Percentiles rank a stretch among this genome's conserved stretches.
phyloP scores from a whole-genome alignment of 2,329 filamentous ascomycete species.

The Epichloe hybrida region DNA sequence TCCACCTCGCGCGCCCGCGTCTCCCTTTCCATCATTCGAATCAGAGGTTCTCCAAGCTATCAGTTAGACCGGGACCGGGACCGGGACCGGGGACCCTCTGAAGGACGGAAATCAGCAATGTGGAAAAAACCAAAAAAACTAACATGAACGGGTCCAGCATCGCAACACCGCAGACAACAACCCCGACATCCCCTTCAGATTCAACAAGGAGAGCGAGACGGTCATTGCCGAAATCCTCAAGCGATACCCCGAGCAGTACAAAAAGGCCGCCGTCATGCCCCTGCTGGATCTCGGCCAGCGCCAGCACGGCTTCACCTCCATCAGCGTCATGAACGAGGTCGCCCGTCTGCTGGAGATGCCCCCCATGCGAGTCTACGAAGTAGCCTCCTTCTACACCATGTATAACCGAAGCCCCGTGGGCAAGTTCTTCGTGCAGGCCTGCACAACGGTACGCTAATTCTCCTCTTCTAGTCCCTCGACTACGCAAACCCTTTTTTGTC shows the following conservation, averaged over 20 bases:
- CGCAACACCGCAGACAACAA: conserved; percentile 89
- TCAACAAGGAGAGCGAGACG: conserved; percentile 77
- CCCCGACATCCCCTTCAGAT: conserved; percentile 86
- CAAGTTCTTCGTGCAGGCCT: conserved; percentile 92
- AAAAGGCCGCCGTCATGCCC: conserved; percentile 98
- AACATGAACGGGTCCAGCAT: conserved; percentile 46
- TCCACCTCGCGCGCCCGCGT: background rate
- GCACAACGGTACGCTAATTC: conserved; percentile 84
- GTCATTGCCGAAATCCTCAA: conserved; percentile 93
- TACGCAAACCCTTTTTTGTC: no score
- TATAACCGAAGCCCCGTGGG: conserved; percentile 95
- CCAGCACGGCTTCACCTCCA: conserved; percentile 94
- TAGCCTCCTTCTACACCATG: conserved; percentile 99
- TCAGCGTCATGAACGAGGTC: conserved; percentile 99
- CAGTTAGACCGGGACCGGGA: no score
- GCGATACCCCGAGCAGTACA: conserved; percentile 97
- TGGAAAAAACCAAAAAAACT: conserved; percentile 5
- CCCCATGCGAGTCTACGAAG: conserved; percentile 98
- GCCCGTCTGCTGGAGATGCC: conserved; percentile 93
- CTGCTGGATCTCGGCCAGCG: conserved; percentile 92
- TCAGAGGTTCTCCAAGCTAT: background rate
- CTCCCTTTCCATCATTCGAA: background rate
- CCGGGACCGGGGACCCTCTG: no score
- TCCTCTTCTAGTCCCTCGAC: background rate
- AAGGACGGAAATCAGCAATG: background rate